These are phyloP conservation scores for Colletotrichum abscissum DNA, from an alignment of 2,329 filamentous ascomycete species.

Conservation along the genomic window DNA sequence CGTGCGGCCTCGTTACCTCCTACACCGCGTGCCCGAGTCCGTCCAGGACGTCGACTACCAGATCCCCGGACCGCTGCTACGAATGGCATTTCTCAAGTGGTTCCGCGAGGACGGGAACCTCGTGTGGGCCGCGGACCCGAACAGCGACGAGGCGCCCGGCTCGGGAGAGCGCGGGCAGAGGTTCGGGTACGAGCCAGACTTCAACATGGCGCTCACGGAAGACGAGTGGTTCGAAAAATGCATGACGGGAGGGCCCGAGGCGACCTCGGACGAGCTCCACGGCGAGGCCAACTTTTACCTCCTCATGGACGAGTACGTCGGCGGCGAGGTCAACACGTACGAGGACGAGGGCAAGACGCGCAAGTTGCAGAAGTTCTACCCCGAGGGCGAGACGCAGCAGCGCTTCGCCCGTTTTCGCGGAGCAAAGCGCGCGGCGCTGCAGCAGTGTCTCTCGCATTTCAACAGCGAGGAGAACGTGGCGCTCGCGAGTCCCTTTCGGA, in stretches of 20 bases:
- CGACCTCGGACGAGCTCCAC: slow-evolving; percentile 20
- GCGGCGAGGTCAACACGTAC: slow-evolving; percentile 35
- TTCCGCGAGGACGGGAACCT: slow-evolving; percentile 31
- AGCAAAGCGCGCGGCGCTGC: slow-evolving; percentile 56
- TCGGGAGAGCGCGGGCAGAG: slow-evolving; percentile 10
- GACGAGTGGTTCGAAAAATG: slow-evolving; percentile 49
- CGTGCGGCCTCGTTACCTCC: slow-evolving; percentile 30
- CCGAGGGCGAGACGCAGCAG: slow-evolving; percentile 38
- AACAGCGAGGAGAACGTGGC: slow-evolving; percentile 50
- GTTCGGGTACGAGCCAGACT: slow-evolving; percentile 16
- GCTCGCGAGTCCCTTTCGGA: slow-evolving; percentile 49
- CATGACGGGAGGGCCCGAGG: slow-evolving; percentile 39
- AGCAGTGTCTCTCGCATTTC: slow-evolving; percentile 53
- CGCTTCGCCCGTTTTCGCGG: slow-evolving; percentile 52
- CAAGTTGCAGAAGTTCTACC: slow-evolving; percentile 2
- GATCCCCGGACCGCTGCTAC: slow-evolving; percentile 31
- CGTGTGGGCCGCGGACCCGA: slow-evolving; percentile 21
- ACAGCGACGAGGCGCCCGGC: not conserved
- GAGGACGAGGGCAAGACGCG: slow-evolving; percentile 9
- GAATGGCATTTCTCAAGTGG: slow-evolving; percentile 25
- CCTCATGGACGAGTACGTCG: slow-evolving; percentile 8
- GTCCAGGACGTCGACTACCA: slow-evolving; percentile 42
- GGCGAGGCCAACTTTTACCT: slow-evolving; percentile 35
- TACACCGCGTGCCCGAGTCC: slow-evolving; percentile 35
- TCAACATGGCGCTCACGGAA: slow-evolving; percentile 50